These are phyloP conservation scores for Trichoderma guizhouense DNA, from an alignment of 2,329 filamentous ascomycete genomes.

Conservation along the genomic window DNA sequence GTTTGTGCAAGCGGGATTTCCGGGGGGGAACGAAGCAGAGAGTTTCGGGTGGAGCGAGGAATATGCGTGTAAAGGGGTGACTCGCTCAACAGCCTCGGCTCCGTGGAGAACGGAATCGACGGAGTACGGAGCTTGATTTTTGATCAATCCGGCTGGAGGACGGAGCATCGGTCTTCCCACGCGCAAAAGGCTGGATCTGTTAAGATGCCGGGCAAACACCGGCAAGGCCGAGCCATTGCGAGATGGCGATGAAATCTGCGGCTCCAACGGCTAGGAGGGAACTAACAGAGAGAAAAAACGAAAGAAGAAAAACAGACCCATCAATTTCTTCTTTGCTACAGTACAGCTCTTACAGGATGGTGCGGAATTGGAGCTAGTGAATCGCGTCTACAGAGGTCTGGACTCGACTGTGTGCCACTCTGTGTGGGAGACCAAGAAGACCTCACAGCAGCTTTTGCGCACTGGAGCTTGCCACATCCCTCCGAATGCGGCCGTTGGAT, in stretches of 20 bases:
- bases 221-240: neutral
- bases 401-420: neutral
- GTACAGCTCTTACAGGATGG: neutral
- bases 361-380: neutral
- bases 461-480: neutral
- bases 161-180: neutral
- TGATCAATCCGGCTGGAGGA: neutral
- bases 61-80: constrained; percentile 10
- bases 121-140: neutral
- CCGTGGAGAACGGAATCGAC: neutral
- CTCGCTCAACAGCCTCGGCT: neutral
- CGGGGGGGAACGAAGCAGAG: neutral
- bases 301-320: neutral
- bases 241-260: neutral
- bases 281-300: neutral
- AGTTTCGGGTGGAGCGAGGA: neutral
- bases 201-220: constrained; percentile 3
- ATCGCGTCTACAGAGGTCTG: neutral
- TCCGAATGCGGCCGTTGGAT: constrained; percentile 6
- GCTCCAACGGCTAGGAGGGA: neutral
- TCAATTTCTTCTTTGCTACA: neutral
- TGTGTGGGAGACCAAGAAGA: neutral
- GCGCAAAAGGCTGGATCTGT: neutral
- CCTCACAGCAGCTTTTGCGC: neutral
- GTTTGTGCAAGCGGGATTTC: constrained; percentile 4